Conservation (phyloP, 108 stramenopile genomes). For the Hondaea fermentalgiana region DNA sequence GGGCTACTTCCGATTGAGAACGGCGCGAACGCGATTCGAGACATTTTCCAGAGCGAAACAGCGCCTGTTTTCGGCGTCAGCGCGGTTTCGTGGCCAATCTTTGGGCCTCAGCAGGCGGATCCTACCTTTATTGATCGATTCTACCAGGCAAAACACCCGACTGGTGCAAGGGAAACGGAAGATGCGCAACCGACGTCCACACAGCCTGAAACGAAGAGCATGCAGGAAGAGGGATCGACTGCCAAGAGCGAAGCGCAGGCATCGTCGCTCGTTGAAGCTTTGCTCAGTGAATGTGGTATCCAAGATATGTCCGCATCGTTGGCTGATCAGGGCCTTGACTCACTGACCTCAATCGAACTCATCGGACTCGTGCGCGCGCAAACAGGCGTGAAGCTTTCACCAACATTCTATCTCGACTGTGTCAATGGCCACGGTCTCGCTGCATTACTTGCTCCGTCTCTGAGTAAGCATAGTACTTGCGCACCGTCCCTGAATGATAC, state of each 20-base stretch:
- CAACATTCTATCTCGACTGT: background rate
- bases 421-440: background rate
- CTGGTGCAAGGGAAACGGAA: background rate
- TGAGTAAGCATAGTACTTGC: background rate
- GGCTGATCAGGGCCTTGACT: background rate
- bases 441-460: background rate
- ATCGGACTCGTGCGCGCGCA: background rate
- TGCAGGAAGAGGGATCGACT: background rate
- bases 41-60: background rate
- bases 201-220: too few species aligned
- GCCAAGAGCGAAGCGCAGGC: background rate
- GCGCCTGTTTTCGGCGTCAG: background rate
- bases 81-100: background rate
- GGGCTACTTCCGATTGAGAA: background rate
- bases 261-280: background rate
- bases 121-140: background rate
- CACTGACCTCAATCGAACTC: background rate
- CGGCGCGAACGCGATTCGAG: background rate
- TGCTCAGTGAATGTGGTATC: background rate
- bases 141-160: background rate
- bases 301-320: background rate
- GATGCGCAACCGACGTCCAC: too few species aligned
- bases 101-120: background rate
- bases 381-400: background rate
- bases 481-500: background rate